Base-by-base conservation (phyloP, 805 yeast species). In the Helenozyma rhizophorensis region DNA sequence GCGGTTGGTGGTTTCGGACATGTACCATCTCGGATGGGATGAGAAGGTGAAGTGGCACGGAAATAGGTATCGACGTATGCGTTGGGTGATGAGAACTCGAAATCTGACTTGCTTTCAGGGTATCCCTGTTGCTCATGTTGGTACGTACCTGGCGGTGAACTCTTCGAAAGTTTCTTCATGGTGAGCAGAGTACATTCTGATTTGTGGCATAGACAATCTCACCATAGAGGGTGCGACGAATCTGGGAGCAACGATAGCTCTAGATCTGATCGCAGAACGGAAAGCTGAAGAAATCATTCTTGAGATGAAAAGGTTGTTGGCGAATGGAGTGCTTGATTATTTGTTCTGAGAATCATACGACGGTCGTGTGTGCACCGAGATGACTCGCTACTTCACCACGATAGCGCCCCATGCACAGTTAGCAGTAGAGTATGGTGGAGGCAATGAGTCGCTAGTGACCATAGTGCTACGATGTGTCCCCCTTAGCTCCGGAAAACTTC, bases 101-200 rank as follows among this genome's bases (percentile, higher is more conserved):
- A n/a, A n/a, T n/a, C n/a, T n/a, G n/a, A n/a, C n/a, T n/a, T n/a
- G n/a, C n/a, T n/a, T n/a, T n/a, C n/a, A n/a, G n/a, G n/a, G n/a
- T n/a, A n/a, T n/a, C n/a, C n/a, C n/a, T n/a, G n/a, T n/a, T n/a
- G n/a, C n/a, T n/a, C n/a, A n/a, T n/a, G n/a, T n/a, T n/a, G n/a
- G n/a, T 38, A 51, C 73, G 44, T 74, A 78, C 81, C 86, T 74
- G 43, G 75, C 74, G 34, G 95, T 86, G 74, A 87, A 88, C 70
- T 89, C 96, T 69, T 88, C 97, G 48, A 85, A 89, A 34, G 95
- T 79, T 71, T 88, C 97, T 61, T 85, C 95, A 48, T 81, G 85
- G 59, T 85, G 94, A 49, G 72, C 80, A 34, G 95, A 83, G 74
- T 84, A 88, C 53, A 71, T 71, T 78, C 96, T 78, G 30, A 62